A percentile compares a stretch with the other conserved stretches of the same genome.
These are phyloP conservation scores for Penicillium pancosmium DNA, from an alignment of 495 filamentous ascomycete genomes.

Conservation along the genomic window DNA sequence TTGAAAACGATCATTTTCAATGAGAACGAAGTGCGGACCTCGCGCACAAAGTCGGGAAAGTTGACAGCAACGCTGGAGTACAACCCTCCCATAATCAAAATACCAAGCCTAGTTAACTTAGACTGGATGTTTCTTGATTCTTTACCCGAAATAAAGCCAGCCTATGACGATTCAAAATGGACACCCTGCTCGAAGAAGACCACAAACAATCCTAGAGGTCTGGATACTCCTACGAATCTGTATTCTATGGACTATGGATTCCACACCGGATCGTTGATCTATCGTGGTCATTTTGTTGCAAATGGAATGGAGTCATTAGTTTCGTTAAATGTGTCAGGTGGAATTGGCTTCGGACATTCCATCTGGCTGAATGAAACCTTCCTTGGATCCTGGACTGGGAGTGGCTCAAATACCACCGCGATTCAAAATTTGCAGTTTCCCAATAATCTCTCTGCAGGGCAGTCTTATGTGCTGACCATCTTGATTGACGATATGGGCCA, in stretches of 20 bases:
- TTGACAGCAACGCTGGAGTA: conserved; percentile 46
- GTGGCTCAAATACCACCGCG: conserved; percentile 11
- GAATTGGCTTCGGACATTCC: conserved; percentile 55
- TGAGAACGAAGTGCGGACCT: conserved; percentile 34
- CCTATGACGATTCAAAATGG: conserved; percentile 68
- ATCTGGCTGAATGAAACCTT: conserved; percentile 56
- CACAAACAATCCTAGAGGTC: conserved; percentile 53
- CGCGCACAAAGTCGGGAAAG: conserved; percentile 37
- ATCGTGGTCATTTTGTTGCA: conserved; percentile 67
- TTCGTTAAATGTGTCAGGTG: conserved; percentile 59
- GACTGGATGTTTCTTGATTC: conserved; percentile 67
- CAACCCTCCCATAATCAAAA: conserved; percentile 40
- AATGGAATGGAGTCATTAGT: conserved; percentile 57
- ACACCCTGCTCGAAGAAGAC: conserved; percentile 46
- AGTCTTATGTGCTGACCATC: conserved; percentile 61
- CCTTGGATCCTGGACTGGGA: conserved; percentile 56
- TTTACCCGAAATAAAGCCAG: conserved; percentile 61
- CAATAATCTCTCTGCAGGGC: conserved; percentile 49
- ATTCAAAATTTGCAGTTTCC: conserved; percentile 12
- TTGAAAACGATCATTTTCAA: conserved; percentile 55
- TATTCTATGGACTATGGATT: conserved; percentile 72
- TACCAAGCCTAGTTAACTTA: conserved; percentile 56
- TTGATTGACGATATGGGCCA: conserved; percentile 70
- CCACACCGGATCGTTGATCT: conserved; percentile 64
- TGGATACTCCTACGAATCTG: conserved; percentile 60